phyloP scores from a whole-genome alignment of 805 yeast species.

The Metschnikowia dekortorum region DNA sequence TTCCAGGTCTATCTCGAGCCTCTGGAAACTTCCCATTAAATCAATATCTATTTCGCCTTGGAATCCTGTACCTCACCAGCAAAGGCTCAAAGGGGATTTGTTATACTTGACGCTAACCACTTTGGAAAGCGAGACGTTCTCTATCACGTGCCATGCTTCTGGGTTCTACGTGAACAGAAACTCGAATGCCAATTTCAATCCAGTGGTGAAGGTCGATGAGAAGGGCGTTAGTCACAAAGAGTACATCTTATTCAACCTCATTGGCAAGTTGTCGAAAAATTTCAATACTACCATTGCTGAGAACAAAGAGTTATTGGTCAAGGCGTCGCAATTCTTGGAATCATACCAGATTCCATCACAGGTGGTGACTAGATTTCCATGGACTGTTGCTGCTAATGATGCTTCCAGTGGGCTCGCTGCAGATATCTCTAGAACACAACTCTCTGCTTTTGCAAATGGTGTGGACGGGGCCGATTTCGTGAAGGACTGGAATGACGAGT shows the following conservation, averaged over 20 bases:
- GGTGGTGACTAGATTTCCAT: conserved; percentile 63
- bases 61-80: conserved; percentile 76
- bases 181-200: conserved; percentile 66
- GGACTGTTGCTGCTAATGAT: conserved; percentile 51
- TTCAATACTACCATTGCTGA: conserved; percentile 49
- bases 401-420: conserved; percentile 27
- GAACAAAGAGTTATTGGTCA: conserved; percentile 45
- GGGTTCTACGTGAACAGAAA: conserved; percentile 80
- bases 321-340: conserved; percentile 43
- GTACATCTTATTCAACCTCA: conserved; percentile 56
- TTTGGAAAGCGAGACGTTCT: conserved; percentile 72
- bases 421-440: conserved; percentile 61
- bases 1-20: conserved; percentile 24
- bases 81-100: conserved; percentile 68
- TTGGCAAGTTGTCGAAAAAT: conserved; percentile 61
- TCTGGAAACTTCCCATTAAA: conserved; percentile 49
- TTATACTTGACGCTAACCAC: conserved; percentile 72
- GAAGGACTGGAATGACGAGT: conserved; percentile 89
- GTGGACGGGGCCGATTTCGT: conserved; percentile 53
- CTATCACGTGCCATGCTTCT: conserved; percentile 70
- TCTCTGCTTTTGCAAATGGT: conserved; percentile 49
- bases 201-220: conserved; percentile 45
- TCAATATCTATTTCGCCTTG: conserved; percentile 63
- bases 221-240: conserved; percentile 29
- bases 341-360: conserved; percentile 60